Conservation (phyloP, 2,329 filamentous ascomycete species). For the Huntiella moniliformis region DNA sequence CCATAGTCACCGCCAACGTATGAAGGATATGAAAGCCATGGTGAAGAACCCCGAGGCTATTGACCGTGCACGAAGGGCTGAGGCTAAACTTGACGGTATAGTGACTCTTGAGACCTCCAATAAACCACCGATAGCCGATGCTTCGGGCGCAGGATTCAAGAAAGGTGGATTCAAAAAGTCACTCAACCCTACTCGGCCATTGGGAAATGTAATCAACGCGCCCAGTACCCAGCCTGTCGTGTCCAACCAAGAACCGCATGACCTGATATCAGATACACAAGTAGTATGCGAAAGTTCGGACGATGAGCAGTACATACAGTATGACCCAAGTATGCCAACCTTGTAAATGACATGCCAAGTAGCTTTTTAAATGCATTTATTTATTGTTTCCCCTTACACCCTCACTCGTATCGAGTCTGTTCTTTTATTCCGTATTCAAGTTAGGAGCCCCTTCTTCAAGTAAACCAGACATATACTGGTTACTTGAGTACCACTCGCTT, state of each 20-base stretch:
- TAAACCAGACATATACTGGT: conserved; percentile 44
- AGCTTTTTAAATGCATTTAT: not conserved
- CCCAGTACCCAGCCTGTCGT: no score
- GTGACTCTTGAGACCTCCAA: conserved; percentile 44
- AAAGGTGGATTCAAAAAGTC: conserved; percentile 64
- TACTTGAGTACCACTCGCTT: conserved; percentile 48
- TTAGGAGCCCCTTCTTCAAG: conserved; percentile 41
- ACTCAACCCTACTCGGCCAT: conserved; percentile 26
- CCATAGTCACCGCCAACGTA: conserved; percentile 80
- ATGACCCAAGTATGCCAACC: conserved; percentile 41
- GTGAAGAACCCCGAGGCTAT: conserved; percentile 50
- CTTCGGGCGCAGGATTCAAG: conserved; percentile 32
- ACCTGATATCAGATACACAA: not conserved
- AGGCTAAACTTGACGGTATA: conserved; percentile 50
- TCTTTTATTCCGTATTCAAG: conserved; percentile 18
- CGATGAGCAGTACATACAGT: conserved; percentile 53
- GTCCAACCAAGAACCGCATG: not conserved
- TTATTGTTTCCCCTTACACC: not conserved
- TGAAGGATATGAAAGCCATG: conserved; percentile 76
- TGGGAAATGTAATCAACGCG: no score
- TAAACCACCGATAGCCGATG: not conserved
- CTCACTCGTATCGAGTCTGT: not conserved
- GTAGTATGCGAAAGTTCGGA: conserved; percentile 25
- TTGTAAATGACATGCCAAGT: conserved; percentile 16
- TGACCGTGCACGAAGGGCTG: conserved; percentile 46